Evolutionary conservation across 2,329 filamentous ascomycete species (phyloP).

Genomic region (Ceratocystis lukuohia): DNA sequence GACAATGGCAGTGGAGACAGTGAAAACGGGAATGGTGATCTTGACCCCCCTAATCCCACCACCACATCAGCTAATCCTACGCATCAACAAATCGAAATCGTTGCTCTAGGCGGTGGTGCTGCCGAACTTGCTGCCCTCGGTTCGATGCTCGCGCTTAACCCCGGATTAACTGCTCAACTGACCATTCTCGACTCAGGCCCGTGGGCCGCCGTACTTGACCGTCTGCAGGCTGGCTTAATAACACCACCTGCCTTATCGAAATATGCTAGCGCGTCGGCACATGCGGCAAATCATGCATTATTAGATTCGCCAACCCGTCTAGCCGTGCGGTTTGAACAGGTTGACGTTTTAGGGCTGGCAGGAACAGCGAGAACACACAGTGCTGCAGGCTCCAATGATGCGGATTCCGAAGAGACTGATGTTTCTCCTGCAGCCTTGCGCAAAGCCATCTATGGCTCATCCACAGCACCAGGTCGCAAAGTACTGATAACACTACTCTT

Average conservation of each 20-base stretch:
- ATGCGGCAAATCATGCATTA: conserved; percentile 34
- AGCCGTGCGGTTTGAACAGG: conserved; percentile 31
- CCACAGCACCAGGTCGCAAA: conserved; percentile 24
- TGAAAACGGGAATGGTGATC: neutral
- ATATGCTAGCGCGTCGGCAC: conserved; percentile 38
- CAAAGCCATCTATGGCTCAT: conserved; percentile 26
- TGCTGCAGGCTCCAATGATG: conserved; percentile 30
- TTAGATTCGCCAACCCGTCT: conserved; percentile 26
- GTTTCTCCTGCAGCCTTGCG: conserved; percentile 20
- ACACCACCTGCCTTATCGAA: conserved; percentile 37
- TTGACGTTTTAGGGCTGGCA: conserved; percentile 22
- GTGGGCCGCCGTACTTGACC: conserved; percentile 52
- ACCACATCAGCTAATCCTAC: neutral
- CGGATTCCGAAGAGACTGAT: conserved; percentile 32
- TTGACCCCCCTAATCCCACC: neutral
- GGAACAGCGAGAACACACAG: conserved; percentile 26
- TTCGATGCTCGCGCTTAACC: conserved; percentile 29
- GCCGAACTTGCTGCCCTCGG: conserved; percentile 48
- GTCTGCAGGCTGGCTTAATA: conserved; percentile 44
- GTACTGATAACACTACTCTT: conserved; percentile 73
- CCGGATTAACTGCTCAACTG: conserved; percentile 30
- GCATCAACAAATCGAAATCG: conserved; percentile 27
- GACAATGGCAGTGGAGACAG: neutral
- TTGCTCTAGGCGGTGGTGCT: conserved; percentile 44
- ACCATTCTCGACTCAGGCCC: conserved; percentile 69